Evolutionary conservation across 495 filamentous ascomycete genomes (phyloP), one percentile per base, ranked within the genome.

Genomic region (Aspergillus panamensis): DNA sequence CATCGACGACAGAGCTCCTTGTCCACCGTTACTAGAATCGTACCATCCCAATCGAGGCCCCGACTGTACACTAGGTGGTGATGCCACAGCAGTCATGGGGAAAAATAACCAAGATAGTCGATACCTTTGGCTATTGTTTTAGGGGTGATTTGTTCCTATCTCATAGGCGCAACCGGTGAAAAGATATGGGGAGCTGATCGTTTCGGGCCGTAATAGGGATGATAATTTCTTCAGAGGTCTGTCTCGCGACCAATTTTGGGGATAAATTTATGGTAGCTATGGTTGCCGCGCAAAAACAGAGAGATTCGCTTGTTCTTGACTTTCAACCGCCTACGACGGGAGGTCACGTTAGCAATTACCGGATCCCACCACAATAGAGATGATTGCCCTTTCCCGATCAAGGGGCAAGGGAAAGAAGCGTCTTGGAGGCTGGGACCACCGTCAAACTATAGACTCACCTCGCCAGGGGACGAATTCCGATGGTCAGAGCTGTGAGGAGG

Each of bases 11-110:
- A 91, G 79, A 66, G 81, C 81, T 74, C 82, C 81, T 81, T 89
- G 83, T 71, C 84, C 85, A 77, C 84, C 84, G 84, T 87, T 86
- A 86, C 81, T 75, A 81, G 78, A 65, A 55, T 71, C 69, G 62
- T 78, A 77, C 82, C 81, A 83, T 80, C 77, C 79, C 75, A 84
- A 74, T 70, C 80, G 75, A 70, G 84, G 80, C 69, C 79, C 81
- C 67, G 83, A 80, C 78, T 92, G 86, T 73, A 97, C 92, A 74
- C 86, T 92, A 73, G 90, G 90, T 60, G 89, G 91, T 77, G 85
- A 90, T 68, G 92, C 94, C 75, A 98, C 93, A 74, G 94, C 94
- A 83, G 94, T 98, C 94, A 98, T 98, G 71, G 75, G 76, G 72
- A 77, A 78, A 64, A 69, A 72, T 69, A 65, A 62, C 58, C 48